These are phyloP conservation scores for Ophiobolus disseminans DNA, from an alignment of 2,329 filamentous ascomycete genomes.

Conservation along the genomic window DNA sequence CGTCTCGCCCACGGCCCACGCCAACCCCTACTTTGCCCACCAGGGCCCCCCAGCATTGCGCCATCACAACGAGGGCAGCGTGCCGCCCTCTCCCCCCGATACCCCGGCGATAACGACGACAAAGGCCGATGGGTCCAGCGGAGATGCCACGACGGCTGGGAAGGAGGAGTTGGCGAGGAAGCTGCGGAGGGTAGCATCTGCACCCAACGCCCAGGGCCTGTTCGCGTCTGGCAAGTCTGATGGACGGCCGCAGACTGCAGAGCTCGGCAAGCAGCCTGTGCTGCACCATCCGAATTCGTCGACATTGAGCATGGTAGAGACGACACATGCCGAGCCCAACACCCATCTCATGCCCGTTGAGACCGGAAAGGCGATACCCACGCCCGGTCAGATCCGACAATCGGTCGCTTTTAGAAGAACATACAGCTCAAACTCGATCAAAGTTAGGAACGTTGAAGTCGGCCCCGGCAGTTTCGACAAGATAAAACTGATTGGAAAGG, in stretches of 20 bases:
- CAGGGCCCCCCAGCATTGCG: conserved; percentile 92
- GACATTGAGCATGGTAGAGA: conserved; percentile 63
- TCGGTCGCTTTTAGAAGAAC: conserved; percentile 85
- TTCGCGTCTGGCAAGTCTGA: conserved; percentile 64
- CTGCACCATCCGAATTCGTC: conserved; percentile 62
- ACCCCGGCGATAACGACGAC: conserved; percentile 71
- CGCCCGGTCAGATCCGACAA: conserved; percentile 69
- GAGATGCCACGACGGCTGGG: conserved; percentile 74
- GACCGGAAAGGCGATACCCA: conserved; percentile 63
- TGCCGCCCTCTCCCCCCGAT: conserved; percentile 90
- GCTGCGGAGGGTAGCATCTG: conserved; percentile 90
- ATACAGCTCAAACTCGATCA: conserved; percentile 99
- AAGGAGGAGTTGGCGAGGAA: conserved; percentile 96
- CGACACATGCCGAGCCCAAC: conserved; percentile 36
- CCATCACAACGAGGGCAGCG: conserved; percentile 93
- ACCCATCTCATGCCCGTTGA: conserved; percentile 41
- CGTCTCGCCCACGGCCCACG: conserved; percentile 89
- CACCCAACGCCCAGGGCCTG: conserved; percentile 93
- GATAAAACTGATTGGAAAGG: conserved; percentile 99
- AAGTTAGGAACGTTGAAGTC: conserved; percentile 95
- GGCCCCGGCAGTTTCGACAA: conserved; percentile 97
- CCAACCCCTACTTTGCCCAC: conserved; percentile 97
- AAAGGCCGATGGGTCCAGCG: conserved; percentile 73
- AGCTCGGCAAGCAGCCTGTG: conserved; percentile 83
- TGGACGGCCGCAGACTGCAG: conserved; percentile 79